Percentiles rank a stretch among this genome's conserved stretches.
Conservation (phyloP, 306 rosid species). For the Quillaja saponaria region DNA sequence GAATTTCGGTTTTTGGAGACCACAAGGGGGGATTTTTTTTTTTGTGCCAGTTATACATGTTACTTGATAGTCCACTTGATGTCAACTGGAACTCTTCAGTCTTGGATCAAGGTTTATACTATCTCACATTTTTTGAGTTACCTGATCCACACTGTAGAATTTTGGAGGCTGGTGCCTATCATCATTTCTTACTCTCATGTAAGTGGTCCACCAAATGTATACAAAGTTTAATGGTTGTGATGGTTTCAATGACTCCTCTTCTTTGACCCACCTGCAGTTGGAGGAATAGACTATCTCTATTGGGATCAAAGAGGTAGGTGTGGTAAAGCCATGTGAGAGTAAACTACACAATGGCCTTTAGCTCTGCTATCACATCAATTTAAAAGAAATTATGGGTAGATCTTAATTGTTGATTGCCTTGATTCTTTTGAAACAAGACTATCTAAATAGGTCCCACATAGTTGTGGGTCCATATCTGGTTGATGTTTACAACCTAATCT, state of each 20-base stretch:
- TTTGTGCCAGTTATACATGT: neutral
- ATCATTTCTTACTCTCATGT: slow-evolving; percentile 37
- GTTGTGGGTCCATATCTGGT: slow-evolving; percentile 66
- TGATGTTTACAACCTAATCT: slow-evolving; percentile 64
- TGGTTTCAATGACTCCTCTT: slow-evolving; percentile 33
- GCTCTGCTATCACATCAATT: slow-evolving; percentile 57
- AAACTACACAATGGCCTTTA: slow-evolving; percentile 49
- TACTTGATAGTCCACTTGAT: slow-evolving; percentile 23
- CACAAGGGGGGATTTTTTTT: neutral
- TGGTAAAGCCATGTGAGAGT: slow-evolving; percentile 60
- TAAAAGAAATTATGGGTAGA: slow-evolving; percentile 39
- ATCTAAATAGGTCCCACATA: slow-evolving; percentile 31
- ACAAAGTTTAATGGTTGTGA: slow-evolving; percentile 50
- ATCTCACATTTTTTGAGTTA: slow-evolving; percentile 40
- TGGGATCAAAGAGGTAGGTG: slow-evolving; percentile 57
- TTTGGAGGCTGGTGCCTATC: slow-evolving; percentile 52
- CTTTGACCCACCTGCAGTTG: slow-evolving; percentile 88
- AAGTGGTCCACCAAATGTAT: slow-evolving; percentile 48
- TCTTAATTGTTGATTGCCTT: slow-evolving; percentile 38
- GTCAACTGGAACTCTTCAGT: slow-evolving; percentile 40
- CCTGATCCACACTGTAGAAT: slow-evolving; percentile 47
- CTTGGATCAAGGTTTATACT: slow-evolving; percentile 32
- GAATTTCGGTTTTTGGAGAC: neutral
- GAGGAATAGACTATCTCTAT: slow-evolving; percentile 69
- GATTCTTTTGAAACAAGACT: slow-evolving; percentile 57